A percentile compares a stretch with the other conserved stretches of the same genome.
Evolutionary conservation across 768 basidiomycete species (phyloP).

Genomic region (Chalciporus chontae): DNA sequence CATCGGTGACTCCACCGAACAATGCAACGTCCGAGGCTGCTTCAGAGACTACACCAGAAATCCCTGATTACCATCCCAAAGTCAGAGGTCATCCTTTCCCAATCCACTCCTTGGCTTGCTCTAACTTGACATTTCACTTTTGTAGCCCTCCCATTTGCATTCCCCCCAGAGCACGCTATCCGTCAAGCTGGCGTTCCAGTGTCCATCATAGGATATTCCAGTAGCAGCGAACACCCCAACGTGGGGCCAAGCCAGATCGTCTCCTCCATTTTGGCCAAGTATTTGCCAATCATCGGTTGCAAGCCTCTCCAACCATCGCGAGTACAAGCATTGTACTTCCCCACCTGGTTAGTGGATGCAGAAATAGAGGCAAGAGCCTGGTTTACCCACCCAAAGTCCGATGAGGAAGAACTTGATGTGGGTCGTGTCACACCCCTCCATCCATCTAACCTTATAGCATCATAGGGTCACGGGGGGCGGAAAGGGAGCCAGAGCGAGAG

Average conservation of each 20-base stretch:
- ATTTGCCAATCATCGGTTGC: slow-evolving; percentile 38
- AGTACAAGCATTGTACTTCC: slow-evolving; percentile 55
- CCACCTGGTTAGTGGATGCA: slow-evolving; percentile 59
- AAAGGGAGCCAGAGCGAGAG: slow-evolving; percentile 13
- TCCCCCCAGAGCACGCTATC: slow-evolving; percentile 46
- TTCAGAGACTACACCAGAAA: background rate
- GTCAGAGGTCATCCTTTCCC: slow-evolving; percentile 34
- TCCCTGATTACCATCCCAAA: slow-evolving; percentile 32
- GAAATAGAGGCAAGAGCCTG: slow-evolving; percentile 41
- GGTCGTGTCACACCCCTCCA: slow-evolving; percentile 5
- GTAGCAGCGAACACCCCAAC: slow-evolving; percentile 7
- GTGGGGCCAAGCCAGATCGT: slow-evolving; percentile 20
- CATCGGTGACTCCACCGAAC: too few relatives aligned
- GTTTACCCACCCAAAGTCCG: slow-evolving; percentile 22
- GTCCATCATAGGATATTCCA: slow-evolving; percentile 31
- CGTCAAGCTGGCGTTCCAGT: slow-evolving; percentile 32
- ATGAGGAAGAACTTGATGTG: slow-evolving; percentile 25
- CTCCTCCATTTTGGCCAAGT: slow-evolving; percentile 34
- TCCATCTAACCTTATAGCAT: slow-evolving; percentile 1
- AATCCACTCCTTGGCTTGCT: background rate
- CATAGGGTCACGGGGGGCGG: slow-evolving; percentile 21
- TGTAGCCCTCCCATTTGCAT: slow-evolving; percentile 50
- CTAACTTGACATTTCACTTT: slow-evolving; percentile 8
- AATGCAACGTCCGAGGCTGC: too few relatives aligned
- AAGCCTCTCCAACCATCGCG: slow-evolving; percentile 41